Percentiles rank a stretch among this genome's conserved stretches.
Evolutionary conservation across 208 protist genomes (phyloP).

Genomic region (Porcisia deanei): DNA sequence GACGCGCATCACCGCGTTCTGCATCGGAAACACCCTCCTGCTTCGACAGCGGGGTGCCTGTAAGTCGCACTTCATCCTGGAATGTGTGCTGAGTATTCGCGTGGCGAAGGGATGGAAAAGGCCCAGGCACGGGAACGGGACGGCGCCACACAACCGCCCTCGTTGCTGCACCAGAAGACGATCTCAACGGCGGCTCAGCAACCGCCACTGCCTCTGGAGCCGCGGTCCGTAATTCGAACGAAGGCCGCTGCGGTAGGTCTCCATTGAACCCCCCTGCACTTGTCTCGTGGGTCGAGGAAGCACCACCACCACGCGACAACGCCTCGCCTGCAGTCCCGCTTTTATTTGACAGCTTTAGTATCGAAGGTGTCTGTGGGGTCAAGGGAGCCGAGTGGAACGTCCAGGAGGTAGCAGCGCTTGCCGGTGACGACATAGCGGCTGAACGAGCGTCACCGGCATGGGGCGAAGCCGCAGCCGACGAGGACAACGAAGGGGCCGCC

Average conservation of each 20-base stretch:
- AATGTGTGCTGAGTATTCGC: constrained; percentile 7
- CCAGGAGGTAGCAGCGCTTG: constrained; percentile 37
- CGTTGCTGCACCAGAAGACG: background rate
- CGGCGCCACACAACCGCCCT: constrained; percentile 33
- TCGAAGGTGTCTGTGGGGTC: background rate
- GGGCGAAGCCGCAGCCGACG: background rate
- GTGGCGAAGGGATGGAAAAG: background rate
- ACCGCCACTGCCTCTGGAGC: background rate
- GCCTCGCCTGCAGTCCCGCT: background rate
- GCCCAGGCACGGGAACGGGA: background rate
- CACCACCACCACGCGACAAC: background rate
- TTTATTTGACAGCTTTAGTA: background rate
- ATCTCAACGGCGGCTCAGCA: background rate
- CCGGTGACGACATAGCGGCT: background rate
- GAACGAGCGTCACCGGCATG: background rate
- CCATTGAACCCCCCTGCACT: background rate
- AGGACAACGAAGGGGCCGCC: constrained; percentile 3
- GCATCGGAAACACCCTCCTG: background rate
- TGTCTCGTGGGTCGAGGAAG: background rate
- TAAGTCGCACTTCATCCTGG: constrained; percentile 14
- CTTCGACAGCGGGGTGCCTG: background rate
- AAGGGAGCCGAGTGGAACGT: constrained; percentile 38
- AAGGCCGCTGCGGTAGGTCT: background rate
- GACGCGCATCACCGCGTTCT: background rate
- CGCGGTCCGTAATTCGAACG: background rate